These are phyloP conservation scores for Letharia lupina DNA, from an alignment of 495 filamentous ascomycete genomes.

Conservation along the genomic window DNA sequence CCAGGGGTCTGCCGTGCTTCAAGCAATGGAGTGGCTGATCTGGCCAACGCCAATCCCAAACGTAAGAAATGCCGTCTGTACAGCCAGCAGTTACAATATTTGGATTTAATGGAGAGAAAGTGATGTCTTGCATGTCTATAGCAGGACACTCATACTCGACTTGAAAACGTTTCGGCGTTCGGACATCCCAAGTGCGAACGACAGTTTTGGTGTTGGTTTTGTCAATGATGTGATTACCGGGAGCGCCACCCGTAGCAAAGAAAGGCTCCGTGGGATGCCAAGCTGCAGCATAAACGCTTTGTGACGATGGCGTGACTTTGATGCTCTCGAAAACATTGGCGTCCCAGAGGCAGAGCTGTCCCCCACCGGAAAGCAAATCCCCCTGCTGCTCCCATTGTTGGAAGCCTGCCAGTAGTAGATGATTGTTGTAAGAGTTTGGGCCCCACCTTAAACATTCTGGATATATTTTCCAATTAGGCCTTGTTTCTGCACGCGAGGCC, in stretches of 20 bases:
- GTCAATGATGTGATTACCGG: constrained; percentile 40
- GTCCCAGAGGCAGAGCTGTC: constrained; percentile 70
- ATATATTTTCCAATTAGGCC: constrained; percentile 47
- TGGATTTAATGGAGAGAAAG: constrained; percentile 38
- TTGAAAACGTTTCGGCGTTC: constrained; percentile 23
- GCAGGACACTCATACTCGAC: constrained; percentile 62
- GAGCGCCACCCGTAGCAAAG: constrained; percentile 56
- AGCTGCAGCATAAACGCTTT: constrained; percentile 70
- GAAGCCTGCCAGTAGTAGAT: constrained; percentile 70
- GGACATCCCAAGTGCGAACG: constrained; percentile 45
- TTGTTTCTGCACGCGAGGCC: constrained; percentile 39
- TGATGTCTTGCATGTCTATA: constrained; percentile 79
- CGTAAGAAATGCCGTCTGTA: constrained; percentile 72
- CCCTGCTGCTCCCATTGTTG: constrained; percentile 47
- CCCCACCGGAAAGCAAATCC: constrained; percentile 35
- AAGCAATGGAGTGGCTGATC: constrained; percentile 55
- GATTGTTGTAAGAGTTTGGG: constrained; percentile 34
- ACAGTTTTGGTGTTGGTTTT: constrained; percentile 37
- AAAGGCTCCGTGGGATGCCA: constrained; percentile 59
- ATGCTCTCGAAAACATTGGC: constrained; percentile 41
- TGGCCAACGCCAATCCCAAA: constrained; percentile 69
- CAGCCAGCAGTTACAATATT: constrained; percentile 72
- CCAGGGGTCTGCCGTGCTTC: constrained; percentile 58
- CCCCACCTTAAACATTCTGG: constrained; percentile 75
- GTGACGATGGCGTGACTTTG: constrained; percentile 42